Percentiles rank a stretch among this genome's conserved stretches.
Conservation (phyloP, 2,329 filamentous ascomycete genomes). For the Akanthomyces lecanii region DNA sequence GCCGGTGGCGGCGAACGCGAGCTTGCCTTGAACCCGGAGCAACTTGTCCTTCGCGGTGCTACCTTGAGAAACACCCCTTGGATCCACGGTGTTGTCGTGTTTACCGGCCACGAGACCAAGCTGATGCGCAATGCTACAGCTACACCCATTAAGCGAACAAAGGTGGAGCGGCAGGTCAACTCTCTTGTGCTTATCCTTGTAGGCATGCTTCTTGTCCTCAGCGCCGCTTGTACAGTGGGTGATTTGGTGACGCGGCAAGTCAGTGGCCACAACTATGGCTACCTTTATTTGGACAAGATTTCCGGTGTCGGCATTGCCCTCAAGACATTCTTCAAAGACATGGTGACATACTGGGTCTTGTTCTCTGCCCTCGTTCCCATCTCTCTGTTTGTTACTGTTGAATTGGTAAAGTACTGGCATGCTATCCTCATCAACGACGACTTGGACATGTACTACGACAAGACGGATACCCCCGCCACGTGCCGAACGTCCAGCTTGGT, state of each 20-base stretch:
- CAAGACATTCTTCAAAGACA: conserved; percentile 83
- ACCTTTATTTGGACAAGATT: conserved; percentile 64
- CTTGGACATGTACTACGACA: conserved; percentile 95
- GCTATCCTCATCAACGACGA: conserved; percentile 98
- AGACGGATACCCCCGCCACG: conserved; percentile 90
- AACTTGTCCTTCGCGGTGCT: conserved; percentile 86
- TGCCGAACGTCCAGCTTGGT: conserved; percentile 95
- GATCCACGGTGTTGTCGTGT: conserved; percentile 94
- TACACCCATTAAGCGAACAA: conserved; percentile 94
- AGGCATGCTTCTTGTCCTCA: conserved; percentile 75
- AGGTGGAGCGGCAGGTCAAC: conserved; percentile 92
- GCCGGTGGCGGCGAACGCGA: conserved; percentile 91
- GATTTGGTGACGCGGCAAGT: conserved; percentile 76
- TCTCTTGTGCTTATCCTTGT: conserved; percentile 88
- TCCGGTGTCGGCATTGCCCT: conserved; percentile 53
- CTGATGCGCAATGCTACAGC: conserved; percentile 98
- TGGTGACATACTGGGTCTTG: conserved; percentile 97
- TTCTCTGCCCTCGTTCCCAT: conserved; percentile 97
- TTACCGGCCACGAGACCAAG: conserved; percentile 92
- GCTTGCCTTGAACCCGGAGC: conserved; percentile 82
- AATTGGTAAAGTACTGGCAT: conserved; percentile 97
- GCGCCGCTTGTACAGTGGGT: conserved; percentile 85
- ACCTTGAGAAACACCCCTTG: conserved; percentile 94
- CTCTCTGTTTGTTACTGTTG: conserved; percentile 94
- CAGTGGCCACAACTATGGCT: conserved; percentile 58